Evolutionary conservation across 2,329 filamentous ascomycete genomes (phyloP).

Genomic region (Bipolaris sorokiniana): DNA sequence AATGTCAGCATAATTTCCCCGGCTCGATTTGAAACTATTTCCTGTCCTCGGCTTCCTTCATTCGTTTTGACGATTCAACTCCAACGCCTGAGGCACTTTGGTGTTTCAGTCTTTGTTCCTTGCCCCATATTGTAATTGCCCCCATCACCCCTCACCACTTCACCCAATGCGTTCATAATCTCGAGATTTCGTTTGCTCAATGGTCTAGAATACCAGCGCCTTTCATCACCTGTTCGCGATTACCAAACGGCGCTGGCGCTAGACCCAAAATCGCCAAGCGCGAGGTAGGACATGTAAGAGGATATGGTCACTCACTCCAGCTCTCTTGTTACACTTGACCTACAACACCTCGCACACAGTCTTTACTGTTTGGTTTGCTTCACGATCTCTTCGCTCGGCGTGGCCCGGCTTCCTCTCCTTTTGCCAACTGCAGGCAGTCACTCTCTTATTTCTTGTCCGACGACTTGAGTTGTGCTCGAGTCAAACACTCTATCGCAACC

Average conservation of each 20-base stretch:
- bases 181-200: constrained; percentile 1
- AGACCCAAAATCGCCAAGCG: constrained; percentile 21
- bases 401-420: constrained; percentile 29
- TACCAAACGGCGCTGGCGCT: constrained; percentile 20
- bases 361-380: constrained; percentile 24
- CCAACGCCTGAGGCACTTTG: constrained; percentile 19
- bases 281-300: constrained; percentile 20
- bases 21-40: constrained; percentile 1
- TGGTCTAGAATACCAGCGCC: constrained; percentile 12
- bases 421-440: constrained; percentile 33
- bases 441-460: constrained; percentile 28
- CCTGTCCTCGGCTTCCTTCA: neutral
- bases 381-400: constrained; percentile 25
- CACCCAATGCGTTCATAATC: constrained; percentile 20
- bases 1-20: neutral
- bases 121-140: constrained; percentile 20
- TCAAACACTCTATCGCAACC: constrained; percentile 11
- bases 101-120: constrained; percentile 31
- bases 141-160: constrained; percentile 27
- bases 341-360: constrained; percentile 22
- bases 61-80: constrained; percentile 7
- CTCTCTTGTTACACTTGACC: constrained; percentile 24
- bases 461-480: constrained; percentile 11
- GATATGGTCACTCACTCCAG: constrained; percentile 12
- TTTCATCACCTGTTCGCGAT: constrained; percentile 13